Base-by-base conservation (phyloP, 345 rosid species). In the Geranium rotundifolium region DNA sequence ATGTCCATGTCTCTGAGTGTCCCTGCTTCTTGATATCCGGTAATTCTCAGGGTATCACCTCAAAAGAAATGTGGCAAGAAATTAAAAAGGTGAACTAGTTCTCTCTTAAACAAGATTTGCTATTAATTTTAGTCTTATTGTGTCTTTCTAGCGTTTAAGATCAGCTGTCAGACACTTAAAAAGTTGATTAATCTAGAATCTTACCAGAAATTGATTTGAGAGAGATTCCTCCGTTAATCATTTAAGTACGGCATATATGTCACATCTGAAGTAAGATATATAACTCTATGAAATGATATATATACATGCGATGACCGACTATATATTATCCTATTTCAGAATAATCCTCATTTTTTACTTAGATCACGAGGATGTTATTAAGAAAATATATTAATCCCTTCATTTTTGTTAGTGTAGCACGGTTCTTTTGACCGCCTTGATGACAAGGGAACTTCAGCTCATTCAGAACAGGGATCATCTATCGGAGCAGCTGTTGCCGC, bases 401-500 rank as follows among this genome's bases (percentile, higher is more conserved):
- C 19, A 7, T 67, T 68, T 29, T 29, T 10, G 69, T 58, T 71
- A 63, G 49, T 71, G 41, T 8, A 92, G 95, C 76, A 83, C 59
- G 93, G 93, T 59, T 82, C 86, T 63, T 85, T 92, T 63, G 87
- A 83, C 76, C 71, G 65, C 62, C 78, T 87, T 16, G 68, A 71
- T 62, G 56, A 82, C 56, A 31, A 75, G 58, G 83, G 76, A 55
- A 63, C 59, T 8, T 71, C 66, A n/a, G 62, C 56, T 65, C 85
- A 86, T 58, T 87, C 97, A 29, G 87, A 82, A 58, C 78, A 66
- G 0, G 97, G 93, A 58, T 85, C 93, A 54, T 89, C 95, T 9
- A 89, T 89, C 4, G 97, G 98, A 65, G 98, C 95, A 68, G 95
- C 97, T 52, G 77, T 92, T 73, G 91, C 93, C 49, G 96, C 93